Evolutionary conservation across 495 filamentous ascomycete genomes (phyloP).

Genomic region (Alectoria sarmentosa): DNA sequence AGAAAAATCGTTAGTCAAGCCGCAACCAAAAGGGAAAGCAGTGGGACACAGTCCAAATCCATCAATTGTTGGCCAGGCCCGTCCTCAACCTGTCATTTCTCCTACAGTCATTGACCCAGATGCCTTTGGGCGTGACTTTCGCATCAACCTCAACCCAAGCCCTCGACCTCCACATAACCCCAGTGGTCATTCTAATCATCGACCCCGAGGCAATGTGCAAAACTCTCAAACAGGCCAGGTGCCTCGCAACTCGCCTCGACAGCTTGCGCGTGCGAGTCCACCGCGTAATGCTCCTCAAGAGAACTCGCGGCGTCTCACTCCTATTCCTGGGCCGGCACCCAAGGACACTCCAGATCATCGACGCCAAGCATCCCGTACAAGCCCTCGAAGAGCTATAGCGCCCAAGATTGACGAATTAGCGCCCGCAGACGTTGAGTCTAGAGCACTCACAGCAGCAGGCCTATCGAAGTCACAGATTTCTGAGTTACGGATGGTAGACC

Average conservation of each 20-base stretch:
- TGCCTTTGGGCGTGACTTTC: slow-evolving; percentile 26
- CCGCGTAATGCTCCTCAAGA: slow-evolving; percentile 10
- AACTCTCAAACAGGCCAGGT: background rate
- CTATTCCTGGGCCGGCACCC: background rate
- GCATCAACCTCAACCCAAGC: slow-evolving; percentile 21
- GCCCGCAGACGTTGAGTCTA: background rate
- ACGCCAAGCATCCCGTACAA: slow-evolving; percentile 6
- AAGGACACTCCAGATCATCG: background rate
- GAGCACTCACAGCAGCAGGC: background rate
- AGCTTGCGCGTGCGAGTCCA: slow-evolving; percentile 9
- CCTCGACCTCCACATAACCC: slow-evolving; percentile 13
- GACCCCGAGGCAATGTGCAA: slow-evolving; percentile 7
- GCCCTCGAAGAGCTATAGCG: background rate
- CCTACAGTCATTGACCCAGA: slow-evolving; percentile 28
- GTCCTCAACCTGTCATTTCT: slow-evolving; percentile 9
- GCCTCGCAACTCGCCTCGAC: slow-evolving; percentile 6
- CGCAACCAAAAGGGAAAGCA: slow-evolving; percentile 27
- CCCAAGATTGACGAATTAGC: background rate
- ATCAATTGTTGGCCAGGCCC: slow-evolving; percentile 11
- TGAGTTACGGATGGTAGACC: background rate
- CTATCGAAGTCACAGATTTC: background rate
- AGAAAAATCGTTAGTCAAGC: slow-evolving; percentile 4
- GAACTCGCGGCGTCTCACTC: background rate
- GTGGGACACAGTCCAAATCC: slow-evolving; percentile 13
- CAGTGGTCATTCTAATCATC: slow-evolving; percentile 15